Base-by-base conservation (phyloP, 164 flowering plant genomes). In the Sedum album region DNA sequence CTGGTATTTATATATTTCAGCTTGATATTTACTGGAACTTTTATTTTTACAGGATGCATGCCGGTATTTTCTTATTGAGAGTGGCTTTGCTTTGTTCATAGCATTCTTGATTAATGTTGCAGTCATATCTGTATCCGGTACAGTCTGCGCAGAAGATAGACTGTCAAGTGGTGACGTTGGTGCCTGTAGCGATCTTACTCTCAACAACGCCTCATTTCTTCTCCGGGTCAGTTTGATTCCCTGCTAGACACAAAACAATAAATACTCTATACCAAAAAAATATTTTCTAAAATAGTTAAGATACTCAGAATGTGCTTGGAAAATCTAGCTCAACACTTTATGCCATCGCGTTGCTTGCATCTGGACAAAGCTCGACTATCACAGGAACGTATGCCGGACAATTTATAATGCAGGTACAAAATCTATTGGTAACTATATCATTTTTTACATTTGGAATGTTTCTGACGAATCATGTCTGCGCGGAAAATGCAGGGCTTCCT, bases 321-420 rank as follows among this genome's bases (percentile, higher is more conserved):
- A 76, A 71, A 57, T 80, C 88, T 7, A 86, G 93, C 69, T 78
- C 87, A 5, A 79, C 70, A 11, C 18, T 90, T 21, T 92, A 90
- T 69, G 94, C 86, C 26, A 76, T 92, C 48, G 89, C 96, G 0
- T 68, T 92, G 17, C 73, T 92, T 2, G 96, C 98, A 60, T 92
- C 98, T 0, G 96, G 96, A 17, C 98, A 92, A 70, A 92, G 97
- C 76, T 89, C 96, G 10, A 73, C 94, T 60, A 86, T 91, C 30
- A 88, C 96, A 1, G 96, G 97, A 60, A 91, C 97, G 7, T 91
- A 91, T 72, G 97, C 97, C 2, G 96, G 97, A 39, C 97, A 92
- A 66, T 90, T 41, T 46, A 84, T 92, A 55, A 92, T 92, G 98
- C 91, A 88, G 89, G 97, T 88, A 31, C 14, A 42, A 10, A 42